A percentile compares a stretch with the other conserved stretches of the same genome.
Conservation (phyloP, 306 rosid species). For the Sesbania bispinosa region DNA sequence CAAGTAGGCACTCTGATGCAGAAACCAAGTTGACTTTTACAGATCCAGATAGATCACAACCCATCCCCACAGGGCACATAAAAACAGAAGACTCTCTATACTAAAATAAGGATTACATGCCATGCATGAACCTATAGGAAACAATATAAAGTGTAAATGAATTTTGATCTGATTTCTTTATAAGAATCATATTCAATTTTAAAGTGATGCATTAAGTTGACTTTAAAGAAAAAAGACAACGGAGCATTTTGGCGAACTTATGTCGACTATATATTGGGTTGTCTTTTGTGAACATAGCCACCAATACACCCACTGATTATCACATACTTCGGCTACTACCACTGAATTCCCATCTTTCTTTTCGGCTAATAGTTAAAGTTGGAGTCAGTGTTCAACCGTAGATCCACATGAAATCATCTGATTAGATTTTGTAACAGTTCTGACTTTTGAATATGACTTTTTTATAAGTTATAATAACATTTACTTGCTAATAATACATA, state of each 20-base stretch:
- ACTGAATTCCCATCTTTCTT: slow-evolving; percentile 5
- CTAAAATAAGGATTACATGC: slow-evolving; percentile 13
- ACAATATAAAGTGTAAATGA: slow-evolving; percentile 25
- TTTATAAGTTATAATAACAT: neutral
- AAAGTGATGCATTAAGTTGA: slow-evolving; percentile 35
- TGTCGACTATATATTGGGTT: neutral
- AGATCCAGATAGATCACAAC: too few relatives aligned
- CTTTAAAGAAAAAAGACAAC: slow-evolving; percentile 28
- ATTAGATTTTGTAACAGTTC: neutral
- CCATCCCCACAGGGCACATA: too few relatives aligned
- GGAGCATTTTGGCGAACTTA: slow-evolving; percentile 15
- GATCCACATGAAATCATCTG: slow-evolving; percentile 8
- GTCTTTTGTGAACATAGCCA: neutral
- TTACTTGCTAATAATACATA: neutral
- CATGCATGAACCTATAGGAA: slow-evolving; percentile 28
- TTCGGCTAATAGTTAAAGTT: neutral
- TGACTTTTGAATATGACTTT: slow-evolving; percentile 11
- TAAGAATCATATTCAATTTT: slow-evolving; percentile 14
- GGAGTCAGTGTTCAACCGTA: neutral
- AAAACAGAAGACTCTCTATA: too few relatives aligned
- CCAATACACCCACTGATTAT: slow-evolving; percentile 8
- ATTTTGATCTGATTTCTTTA: slow-evolving; percentile 11
- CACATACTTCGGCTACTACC: slow-evolving; percentile 26
- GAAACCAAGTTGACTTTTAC: too few relatives aligned
- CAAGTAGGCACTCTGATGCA: too few relatives aligned